Base-by-base conservation (phyloP, 2,329 filamentous ascomycete genomes). In the Phialophora chinensis region DNA sequence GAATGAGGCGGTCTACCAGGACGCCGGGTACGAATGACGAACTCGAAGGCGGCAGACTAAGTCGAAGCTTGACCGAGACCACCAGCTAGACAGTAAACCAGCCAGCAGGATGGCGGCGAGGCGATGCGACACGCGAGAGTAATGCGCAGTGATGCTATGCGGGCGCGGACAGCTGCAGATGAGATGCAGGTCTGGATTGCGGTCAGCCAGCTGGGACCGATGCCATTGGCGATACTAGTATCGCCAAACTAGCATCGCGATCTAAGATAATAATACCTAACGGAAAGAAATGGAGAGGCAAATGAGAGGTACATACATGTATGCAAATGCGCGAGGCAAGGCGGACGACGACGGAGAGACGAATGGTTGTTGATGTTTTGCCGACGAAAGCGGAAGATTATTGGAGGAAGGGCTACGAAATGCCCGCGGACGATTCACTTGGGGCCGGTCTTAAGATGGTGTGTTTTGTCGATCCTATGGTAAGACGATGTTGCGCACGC, bases 131-230 rank as follows among this genome's bases (percentile, higher is more conserved):
- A 47, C 53, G 63, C 38, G 38, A 44, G 59, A 29, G 27, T 56
- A 54, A 55, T 63, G 63, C 49, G 63, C 62, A 52, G 57, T 42
- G 62, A 65, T 67, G 66, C 62, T 11, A 60, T 65, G 61, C 54
- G 64, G 65, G 66, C 50, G 65, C 68, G 68, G 68, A 68, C 65
- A 70, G 68, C 68, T 70, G 68, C 68, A 65, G 67, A 63, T 56
- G 58, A 53, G 59, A 61, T 63, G 61, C 50, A 57, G 57, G 56
- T 64, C 62, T 57, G 47, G 53, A 49, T 49, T 61, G 58, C 63
- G 62, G 52, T 49, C 62, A 62, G 61, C 62, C 57, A 62, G 67
- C 61, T 53, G 53, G 49, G 57, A 53, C 27, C 14, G 38, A 47
- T 52, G 58, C 44, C 60, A 62, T 60, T 58, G 57, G 49, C 44